These are phyloP conservation scores for Debaryomyces udenii DNA, from an alignment of 1,139 yeast species.

Conservation along the genomic window DNA sequence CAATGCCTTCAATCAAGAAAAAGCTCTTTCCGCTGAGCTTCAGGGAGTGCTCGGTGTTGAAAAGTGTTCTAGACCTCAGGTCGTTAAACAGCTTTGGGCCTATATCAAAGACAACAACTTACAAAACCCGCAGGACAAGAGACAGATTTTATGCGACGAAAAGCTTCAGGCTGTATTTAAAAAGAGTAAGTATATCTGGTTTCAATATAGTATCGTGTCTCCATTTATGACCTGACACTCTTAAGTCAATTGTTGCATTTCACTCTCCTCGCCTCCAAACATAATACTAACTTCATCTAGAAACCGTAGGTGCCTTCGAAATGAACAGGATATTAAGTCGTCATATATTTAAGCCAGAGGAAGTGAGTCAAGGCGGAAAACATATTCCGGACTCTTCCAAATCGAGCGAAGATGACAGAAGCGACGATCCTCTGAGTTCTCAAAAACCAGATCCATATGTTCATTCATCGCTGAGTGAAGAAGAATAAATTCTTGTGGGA, in stretches of 20 bases:
- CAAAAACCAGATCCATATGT: not conserved
- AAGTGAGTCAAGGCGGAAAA: slow-evolving; percentile 15
- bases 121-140: slow-evolving; percentile 69
- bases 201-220: no score
- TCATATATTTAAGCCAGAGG: slow-evolving; percentile 55
- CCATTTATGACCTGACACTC: no score
- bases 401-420: slow-evolving; percentile 10
- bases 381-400: slow-evolving; percentile 2
- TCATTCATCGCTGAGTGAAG: not conserved
- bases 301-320: slow-evolving; percentile 62
- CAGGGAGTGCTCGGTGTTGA: slow-evolving; percentile 45
- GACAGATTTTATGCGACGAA: slow-evolving; percentile 73
- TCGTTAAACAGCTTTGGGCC: slow-evolving; percentile 73
- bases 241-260: no score
- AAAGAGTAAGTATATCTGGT: slow-evolving; percentile 31
- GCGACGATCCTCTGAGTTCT: slow-evolving; percentile 1
- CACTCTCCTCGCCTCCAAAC: not conserved
- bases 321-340: slow-evolving; percentile 64
- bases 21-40: slow-evolving; percentile 54
- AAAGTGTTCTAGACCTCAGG: slow-evolving; percentile 63
- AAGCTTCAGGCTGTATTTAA: slow-evolving; percentile 61
- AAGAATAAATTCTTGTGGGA: not conserved
- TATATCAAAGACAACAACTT: slow-evolving; percentile 65
- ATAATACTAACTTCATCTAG: slow-evolving; percentile 27
- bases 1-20: slow-evolving; percentile 39